Conservation (phyloP, 1,284 basidiomycete species). For the Puccinia triticina region DNA sequence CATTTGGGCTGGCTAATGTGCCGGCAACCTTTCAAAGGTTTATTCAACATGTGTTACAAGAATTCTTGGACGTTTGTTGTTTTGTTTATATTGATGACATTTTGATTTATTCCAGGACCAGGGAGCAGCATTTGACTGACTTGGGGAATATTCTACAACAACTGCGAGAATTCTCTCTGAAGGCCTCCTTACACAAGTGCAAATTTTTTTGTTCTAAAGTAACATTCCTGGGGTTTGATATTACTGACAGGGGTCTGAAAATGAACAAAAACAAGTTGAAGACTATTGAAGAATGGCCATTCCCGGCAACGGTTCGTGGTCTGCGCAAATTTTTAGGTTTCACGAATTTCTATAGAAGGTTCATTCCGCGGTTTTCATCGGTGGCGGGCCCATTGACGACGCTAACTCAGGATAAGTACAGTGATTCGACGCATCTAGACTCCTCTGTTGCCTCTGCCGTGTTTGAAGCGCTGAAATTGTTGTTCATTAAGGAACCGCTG, state of each 20-base stretch:
- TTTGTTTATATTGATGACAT: constrained; percentile 41
- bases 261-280: constrained; percentile 28
- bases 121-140: constrained; percentile 2
- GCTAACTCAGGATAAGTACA: too few relatives aligned
- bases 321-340: too few relatives aligned
- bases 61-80: constrained; percentile 34
- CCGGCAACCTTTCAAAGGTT: constrained; percentile 35
- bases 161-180: too few relatives aligned
- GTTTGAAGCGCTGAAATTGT: too few relatives aligned
- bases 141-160: not conserved
- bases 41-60: constrained; percentile 21
- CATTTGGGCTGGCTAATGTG: constrained; percentile 32
- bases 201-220: constrained; percentile 31
- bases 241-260: not conserved
- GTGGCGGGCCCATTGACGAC: too few relatives aligned
- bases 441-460: too few relatives aligned
- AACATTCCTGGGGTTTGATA: constrained; percentile 27
- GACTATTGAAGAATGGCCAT: constrained; percentile 33
- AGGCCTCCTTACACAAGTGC: constrained; percentile 30
- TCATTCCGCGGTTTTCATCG: too few relatives aligned
- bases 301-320: not conserved
- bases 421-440: too few relatives aligned
- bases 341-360: too few relatives aligned
- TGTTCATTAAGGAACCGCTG: too few relatives aligned
- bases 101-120: constrained; percentile 20